These are phyloP conservation scores for Chrysanthemum makinoi DNA, from an alignment of 129 eudicot species.

Conservation along the genomic window DNA sequence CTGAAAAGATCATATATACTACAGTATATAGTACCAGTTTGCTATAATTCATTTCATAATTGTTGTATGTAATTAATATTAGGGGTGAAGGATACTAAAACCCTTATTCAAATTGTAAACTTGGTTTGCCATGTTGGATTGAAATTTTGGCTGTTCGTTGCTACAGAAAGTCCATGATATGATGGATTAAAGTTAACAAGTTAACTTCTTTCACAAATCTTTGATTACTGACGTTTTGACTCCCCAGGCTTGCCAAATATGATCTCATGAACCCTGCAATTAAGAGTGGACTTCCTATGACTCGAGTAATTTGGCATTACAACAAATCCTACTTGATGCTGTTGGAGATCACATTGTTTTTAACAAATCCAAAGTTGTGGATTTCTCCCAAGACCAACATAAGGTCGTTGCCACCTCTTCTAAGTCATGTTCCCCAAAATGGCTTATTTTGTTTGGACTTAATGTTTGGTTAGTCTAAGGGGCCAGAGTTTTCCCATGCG, in stretches of 20 bases:
- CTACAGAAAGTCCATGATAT: neutral
- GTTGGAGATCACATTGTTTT: slow-evolving; percentile 30
- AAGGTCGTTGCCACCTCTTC: slow-evolving; percentile 21
- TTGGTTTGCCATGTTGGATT: no score
- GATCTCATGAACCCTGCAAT: slow-evolving; percentile 36
- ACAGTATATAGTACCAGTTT: no score
- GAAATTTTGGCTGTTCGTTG: no score
- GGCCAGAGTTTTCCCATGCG: neutral
- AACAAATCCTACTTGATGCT: slow-evolving; percentile 35
- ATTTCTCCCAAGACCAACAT: slow-evolving; percentile 31
- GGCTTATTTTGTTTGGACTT: neutral
- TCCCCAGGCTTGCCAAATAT: slow-evolving; percentile 35
- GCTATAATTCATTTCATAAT: no score
- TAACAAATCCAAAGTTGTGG: slow-evolving; percentile 39
- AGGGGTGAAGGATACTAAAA: no score
- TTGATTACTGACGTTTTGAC: neutral
- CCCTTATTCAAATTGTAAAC: no score
- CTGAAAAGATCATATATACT: no score
- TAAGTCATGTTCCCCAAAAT: neutral
- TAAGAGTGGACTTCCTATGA: slow-evolving; percentile 40
- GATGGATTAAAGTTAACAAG: no score
- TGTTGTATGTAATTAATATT: no score
- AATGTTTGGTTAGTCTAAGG: neutral
- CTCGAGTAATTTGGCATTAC: slow-evolving; percentile 41
- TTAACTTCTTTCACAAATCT: neutral